A percentile compares a stretch with the other conserved stretches of the same genome.
Evolutionary conservation across 2,329 filamentous ascomycete species (phyloP).

Genomic region (Paracamarosporium sp.): DNA sequence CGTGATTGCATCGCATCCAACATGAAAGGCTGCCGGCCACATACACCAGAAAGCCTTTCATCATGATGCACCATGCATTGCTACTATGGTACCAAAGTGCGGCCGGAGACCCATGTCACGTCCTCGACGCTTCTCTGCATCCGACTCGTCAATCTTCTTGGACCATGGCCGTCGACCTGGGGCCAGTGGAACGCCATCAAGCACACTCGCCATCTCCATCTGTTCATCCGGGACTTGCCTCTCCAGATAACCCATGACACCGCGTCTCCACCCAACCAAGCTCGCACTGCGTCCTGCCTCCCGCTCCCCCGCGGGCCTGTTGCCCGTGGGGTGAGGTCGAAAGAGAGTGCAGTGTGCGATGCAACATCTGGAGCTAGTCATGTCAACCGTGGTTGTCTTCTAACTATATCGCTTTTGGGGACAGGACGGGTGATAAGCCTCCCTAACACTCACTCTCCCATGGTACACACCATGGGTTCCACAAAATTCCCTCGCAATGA

Average conservation of each 20-base stretch:
- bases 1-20: background rate
- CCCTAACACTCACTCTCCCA: background rate
- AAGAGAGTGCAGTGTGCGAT: background rate
- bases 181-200: background rate
- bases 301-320: background rate
- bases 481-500: background rate
- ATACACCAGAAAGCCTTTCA: background rate
- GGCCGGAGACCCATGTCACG: background rate
- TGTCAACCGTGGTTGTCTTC: constrained; percentile 3
- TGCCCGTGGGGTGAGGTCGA: background rate
- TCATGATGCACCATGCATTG: too few species aligned
- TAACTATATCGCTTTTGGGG: too few species aligned
- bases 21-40: background rate
- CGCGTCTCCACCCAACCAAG: background rate
- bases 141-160: background rate
- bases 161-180: background rate
- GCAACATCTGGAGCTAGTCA: background rate
- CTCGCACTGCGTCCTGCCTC: background rate
- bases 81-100: too few species aligned
- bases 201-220: background rate
- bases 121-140: background rate
- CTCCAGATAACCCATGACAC: background rate
- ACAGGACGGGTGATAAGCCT: background rate
- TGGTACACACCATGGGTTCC: background rate
- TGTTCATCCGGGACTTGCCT: too few species aligned